Percentiles rank a stretch among this genome's conserved stretches.
Conservation (phyloP, 2,329 filamentous ascomycete genomes). For the Acrocalymma vagum region DNA sequence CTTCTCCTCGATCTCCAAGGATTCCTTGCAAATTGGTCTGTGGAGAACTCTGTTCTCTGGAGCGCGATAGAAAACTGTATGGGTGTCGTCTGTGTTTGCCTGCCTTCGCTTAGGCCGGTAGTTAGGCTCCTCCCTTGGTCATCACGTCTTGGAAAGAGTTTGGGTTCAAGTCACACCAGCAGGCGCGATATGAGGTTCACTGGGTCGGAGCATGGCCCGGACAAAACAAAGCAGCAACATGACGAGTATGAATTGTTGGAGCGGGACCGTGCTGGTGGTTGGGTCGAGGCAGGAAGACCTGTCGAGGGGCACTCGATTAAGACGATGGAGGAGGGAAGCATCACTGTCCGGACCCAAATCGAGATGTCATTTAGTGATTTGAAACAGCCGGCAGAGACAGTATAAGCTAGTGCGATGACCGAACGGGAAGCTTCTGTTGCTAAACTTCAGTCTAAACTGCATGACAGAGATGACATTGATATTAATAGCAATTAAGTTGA, state of each 20-base stretch:
- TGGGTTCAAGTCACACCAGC: neutral
- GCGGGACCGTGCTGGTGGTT: neutral
- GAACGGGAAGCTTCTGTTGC: too few relatives aligned
- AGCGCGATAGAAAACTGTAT: constrained; percentile 6
- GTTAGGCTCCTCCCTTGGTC: constrained; percentile 1
- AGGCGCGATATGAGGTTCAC: too few relatives aligned
- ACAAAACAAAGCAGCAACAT: neutral
- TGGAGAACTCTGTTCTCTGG: constrained; percentile 4
- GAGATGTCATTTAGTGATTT: neutral
- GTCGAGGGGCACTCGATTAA: neutral
- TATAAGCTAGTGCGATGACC: too few relatives aligned
- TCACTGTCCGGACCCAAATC: neutral
- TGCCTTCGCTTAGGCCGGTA: constrained; percentile 6
- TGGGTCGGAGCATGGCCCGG: neutral
- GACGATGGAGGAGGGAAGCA: neutral
- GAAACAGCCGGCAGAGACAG: neutral
- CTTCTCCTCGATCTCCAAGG: neutral
- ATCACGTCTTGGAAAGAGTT: neutral
- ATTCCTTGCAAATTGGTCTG: constrained; percentile 6
- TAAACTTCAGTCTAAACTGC: too few relatives aligned
- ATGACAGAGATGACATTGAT: too few relatives aligned
- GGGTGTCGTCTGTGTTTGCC: constrained; percentile 5
- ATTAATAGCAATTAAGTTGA: too few relatives aligned
- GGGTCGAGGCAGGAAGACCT: neutral
- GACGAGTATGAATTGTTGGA: constrained; percentile 1